Percentiles rank a stretch among this genome's conserved stretches.
Evolutionary conservation across 192 early-diverging fungal species (phyloP).

Genomic region (Mortierella alpina): DNA sequence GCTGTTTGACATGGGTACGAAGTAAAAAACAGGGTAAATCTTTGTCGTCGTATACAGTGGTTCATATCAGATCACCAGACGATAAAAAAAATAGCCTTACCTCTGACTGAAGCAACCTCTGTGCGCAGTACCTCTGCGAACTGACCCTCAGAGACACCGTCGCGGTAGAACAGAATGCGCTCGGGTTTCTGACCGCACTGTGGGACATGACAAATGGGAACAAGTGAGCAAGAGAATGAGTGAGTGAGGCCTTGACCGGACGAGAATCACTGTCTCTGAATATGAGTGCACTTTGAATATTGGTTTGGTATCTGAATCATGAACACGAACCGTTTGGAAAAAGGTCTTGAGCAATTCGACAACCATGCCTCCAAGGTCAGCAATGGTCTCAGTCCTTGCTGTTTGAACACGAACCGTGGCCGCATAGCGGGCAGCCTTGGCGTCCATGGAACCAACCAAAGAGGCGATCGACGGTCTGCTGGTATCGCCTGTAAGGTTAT

Average conservation of each 20-base stretch:
- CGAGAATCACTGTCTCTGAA: no score
- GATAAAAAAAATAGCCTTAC: not conserved
- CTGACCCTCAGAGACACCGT: constrained; percentile 92
- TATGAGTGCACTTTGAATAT: no score
- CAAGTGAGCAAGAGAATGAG: constrained; percentile 53
- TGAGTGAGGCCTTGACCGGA: no score
- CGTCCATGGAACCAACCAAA: constrained; percentile 77
- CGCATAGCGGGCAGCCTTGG: constrained; percentile 70
- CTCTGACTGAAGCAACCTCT: constrained; percentile 77
- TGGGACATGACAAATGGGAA: constrained; percentile 16
- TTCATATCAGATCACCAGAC: not conserved
- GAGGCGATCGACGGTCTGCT: constrained; percentile 81
- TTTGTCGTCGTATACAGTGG: no score
- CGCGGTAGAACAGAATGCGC: constrained; percentile 89
- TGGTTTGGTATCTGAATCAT: no score
- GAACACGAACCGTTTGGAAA: constrained; percentile 52
- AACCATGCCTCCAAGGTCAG: constrained; percentile 72
- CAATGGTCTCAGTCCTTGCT: constrained; percentile 78
- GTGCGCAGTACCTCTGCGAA: constrained; percentile 75
- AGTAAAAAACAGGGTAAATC: no score
- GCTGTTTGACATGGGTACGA: not conserved
- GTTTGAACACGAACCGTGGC: constrained; percentile 75
- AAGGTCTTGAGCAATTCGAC: constrained; percentile 75
- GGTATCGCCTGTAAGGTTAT: constrained; percentile 26
- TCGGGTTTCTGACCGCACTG: constrained; percentile 74